Evolutionary conservation across 148 eudicot species (phyloP), one percentile per base, ranked within the genome.

Genomic region (Persicaria tinctoria): DNA sequence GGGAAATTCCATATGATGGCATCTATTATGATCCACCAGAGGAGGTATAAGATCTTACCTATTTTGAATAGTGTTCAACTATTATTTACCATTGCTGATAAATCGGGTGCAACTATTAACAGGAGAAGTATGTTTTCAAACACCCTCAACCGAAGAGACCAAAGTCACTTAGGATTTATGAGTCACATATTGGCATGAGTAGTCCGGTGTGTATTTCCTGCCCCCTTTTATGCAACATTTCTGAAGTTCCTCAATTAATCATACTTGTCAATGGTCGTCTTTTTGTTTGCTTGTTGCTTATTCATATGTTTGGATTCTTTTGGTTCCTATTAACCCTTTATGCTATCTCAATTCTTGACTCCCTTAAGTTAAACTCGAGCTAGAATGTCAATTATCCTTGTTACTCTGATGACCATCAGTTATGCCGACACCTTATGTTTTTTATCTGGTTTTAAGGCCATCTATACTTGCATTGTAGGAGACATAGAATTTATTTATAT

Each of bases 1-100:
- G 87, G 49, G 97, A 92, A 83, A 92, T 96, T 79, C 99, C 99
- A 14, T 96, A 84, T 77, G 85, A 96, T 89, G 99, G 91, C 60
- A 90, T 96, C 55, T 96, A 96, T 79, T 96, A 96, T 83, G 99
- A 92, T 84, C 99, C 99, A 57, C 97, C 97, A 46, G 93, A 88
- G 73, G 99, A 92, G 99, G 99, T 96, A 85, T 74, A 74, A 38
- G n/a, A 6, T 66, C 68, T 8, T 10, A 60, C 68, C 2, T 10
- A 60, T 23, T 11, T 60, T 66, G 46, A 44, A 66, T 38, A 14
- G 14, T 5, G 47, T 13, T 41, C 5, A 66, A 63, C 0, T 20
- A 32, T 63, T 11, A 27, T 66, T 1, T 38, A 2, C 32, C 3
- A 38, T 41, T 66, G 47, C 70, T 66, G 48, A 66, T 66, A 10